Base-by-base conservation (phyloP, 768 basidiomycete species). In the Mycena filopes region DNA sequence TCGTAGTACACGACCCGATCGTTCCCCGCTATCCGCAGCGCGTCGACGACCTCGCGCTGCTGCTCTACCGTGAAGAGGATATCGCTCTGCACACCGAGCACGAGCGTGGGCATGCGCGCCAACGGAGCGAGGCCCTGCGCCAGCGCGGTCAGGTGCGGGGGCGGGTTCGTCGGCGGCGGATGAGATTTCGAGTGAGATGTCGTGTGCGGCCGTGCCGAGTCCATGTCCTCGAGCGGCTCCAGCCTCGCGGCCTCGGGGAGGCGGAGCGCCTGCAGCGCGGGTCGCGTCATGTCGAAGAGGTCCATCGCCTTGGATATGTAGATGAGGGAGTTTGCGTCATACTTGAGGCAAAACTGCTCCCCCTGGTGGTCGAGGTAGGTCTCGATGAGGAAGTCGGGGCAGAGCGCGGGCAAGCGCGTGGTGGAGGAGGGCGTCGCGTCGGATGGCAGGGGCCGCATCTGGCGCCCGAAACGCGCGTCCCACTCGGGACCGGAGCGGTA, bases 241-340 rank as follows among this genome's bases (percentile, higher is more conserved):
- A 50, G 49, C 78, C 68, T 26, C 68, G 70, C 4, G 72, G 74
- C 29, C 66, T 69, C 6, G 70, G 73, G 25, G 76, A 98, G 81
- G 33, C 86, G 83, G 31, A 98, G 86, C 26, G 86, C 86, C 50
- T 85, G 76, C 20, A 99, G 85, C 18, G 95, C 86, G 18, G 93
- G 85, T 1, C 82, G 80, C 5, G 95, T 95, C 87, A 99, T 90
- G 79, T 98, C 97, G 78, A 99, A 99, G 0, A 99, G 84, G 77
- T 99, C 98, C 98, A 99, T 99, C 33, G 98, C 98, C 79, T 99
- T 99, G 7, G 95, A 97, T 65, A 99, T 89, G 82, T 99, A 99
- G 69, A 99, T 95, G 77, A 99, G 90, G 2, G 96, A 98, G 80
- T 99, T 99, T 63, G 98, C 97, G 75, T 99, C 98, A 77, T 99